Conservation (phyloP, 2,329 filamentous ascomycete genomes). For the Seiridium unicorne region DNA sequence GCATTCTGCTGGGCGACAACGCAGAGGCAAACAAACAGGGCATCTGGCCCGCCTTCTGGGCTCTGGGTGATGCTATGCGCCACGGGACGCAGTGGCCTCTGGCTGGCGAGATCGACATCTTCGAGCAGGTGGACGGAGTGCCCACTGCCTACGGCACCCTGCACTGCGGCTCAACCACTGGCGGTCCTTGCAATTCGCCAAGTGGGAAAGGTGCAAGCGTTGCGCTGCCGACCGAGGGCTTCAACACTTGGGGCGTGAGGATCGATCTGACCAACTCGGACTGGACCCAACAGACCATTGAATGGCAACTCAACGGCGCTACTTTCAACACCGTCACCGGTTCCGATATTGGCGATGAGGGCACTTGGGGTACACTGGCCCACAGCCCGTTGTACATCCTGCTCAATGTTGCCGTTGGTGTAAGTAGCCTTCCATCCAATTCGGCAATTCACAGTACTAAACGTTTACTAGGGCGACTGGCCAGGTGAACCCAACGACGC, state of each 20-base stretch:
- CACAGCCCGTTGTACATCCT: conserved; percentile 43
- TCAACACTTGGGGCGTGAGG: conserved; percentile 47
- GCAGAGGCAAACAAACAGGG: conserved; percentile 39
- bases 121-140: conserved; percentile 47
- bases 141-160: conserved; percentile 44
- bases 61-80: conserved; percentile 46
- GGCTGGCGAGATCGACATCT: conserved; percentile 50
- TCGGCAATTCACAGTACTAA: background rate
- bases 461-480: conserved; percentile 19
- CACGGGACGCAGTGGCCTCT: conserved; percentile 44
- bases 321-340: conserved; percentile 44
- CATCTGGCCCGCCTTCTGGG: conserved; percentile 54
- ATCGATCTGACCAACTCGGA: conserved; percentile 41
- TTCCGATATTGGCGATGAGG: conserved; percentile 35
- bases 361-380: conserved; percentile 42
- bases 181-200: conserved; percentile 47
- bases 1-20: conserved; percentile 42
- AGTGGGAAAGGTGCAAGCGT: conserved; percentile 35
- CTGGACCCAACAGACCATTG: conserved; percentile 47
- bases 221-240: conserved; percentile 42
- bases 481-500: conserved; percentile 45
- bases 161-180: conserved; percentile 43
- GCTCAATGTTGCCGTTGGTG: conserved; percentile 47
- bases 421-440: conserved; percentile 25
- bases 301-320: conserved; percentile 45